Evolutionary conservation across 2,329 filamentous ascomycete species (phyloP), one percentile per base, ranked within the genome.

Genomic region (Grosmannia serpens): DNA sequence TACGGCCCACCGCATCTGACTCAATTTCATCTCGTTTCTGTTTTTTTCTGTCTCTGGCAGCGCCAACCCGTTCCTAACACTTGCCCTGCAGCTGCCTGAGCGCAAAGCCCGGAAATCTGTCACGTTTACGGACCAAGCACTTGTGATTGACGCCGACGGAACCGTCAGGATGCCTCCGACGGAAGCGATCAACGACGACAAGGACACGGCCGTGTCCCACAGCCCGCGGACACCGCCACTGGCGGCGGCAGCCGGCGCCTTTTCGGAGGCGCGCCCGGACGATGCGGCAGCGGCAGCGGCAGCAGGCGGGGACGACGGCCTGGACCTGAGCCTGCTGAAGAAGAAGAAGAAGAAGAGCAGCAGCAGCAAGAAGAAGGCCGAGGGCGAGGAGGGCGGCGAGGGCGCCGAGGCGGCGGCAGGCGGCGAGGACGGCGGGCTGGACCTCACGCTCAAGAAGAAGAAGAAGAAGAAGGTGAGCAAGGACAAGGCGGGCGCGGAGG

Each of bases 141-240:
- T 88, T 65, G 85, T 96, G 68, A 91, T 96, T 72, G 89, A 95
- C 77, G 83, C 84, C 74, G 89, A 96, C 80, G 92, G 92, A 68
- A 84, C 86, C 70, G 84, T 96, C 70, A 89, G 83, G 68, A 85
- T 88, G 74, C 58, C 62, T 52, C 80, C 84, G 71, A 84, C 88
- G 72, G 82, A 85, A 65, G 79, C 82, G 67, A 73, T 78, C 68
- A 84, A 87, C 68, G 88, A 89, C 68, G 80, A 87, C 67, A 91
- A 91, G 77, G 83, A 87, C 65, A 89, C 88, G 67, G 90, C 90
- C 65, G 82, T 87, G 77, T 90, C 86, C 70, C 89, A 95, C 74
- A 82, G 85, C 70, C 74, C 83, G 68, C 79, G 83, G 85, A 84
- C 77, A 80, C 79, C 78, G 74, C 79, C 78, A 69, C 72, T 80